phyloP scores from a whole-genome alignment of 2,329 filamentous ascomycete genomes.

The Monosporascus sp. region DNA sequence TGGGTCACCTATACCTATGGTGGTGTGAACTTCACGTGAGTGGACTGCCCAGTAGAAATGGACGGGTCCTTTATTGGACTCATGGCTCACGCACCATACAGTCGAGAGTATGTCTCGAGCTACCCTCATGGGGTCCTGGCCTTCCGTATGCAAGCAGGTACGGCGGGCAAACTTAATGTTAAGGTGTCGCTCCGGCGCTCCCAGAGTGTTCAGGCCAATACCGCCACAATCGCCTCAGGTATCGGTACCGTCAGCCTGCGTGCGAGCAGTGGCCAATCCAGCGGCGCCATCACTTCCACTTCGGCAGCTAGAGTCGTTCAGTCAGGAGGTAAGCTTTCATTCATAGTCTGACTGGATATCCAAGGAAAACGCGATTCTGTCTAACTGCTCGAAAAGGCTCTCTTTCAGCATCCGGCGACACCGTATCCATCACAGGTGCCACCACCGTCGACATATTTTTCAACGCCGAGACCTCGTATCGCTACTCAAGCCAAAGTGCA shows the following conservation, averaged over 20 bases:
- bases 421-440: conserved; percentile 14
- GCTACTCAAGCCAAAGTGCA: conserved; percentile 13
- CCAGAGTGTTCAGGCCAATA: conserved; percentile 8
- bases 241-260: conserved; percentile 18
- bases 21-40: conserved; percentile 21
- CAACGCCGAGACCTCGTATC: conserved; percentile 20
- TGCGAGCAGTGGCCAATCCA: conserved; percentile 17
- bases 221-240: conserved; percentile 13
- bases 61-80: not conserved
- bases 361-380: no score
- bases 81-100: conserved; percentile 3
- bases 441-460: conserved; percentile 21
- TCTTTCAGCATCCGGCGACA: conserved; percentile 8
- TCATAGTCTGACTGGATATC: not conserved
- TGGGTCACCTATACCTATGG: conserved; percentile 32
- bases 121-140: conserved; percentile 36
- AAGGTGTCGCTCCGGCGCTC: conserved; percentile 16
- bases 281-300: conserved; percentile 19
- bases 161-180: conserved; percentile 14
- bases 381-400: conserved; percentile 1
- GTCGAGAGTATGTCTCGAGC: conserved; percentile 37
- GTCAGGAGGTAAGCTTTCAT: conserved; percentile 12
- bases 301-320: conserved; percentile 9
- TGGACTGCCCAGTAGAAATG: not conserved
- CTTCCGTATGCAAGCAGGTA: conserved; percentile 17